These are phyloP conservation scores for Candida ponderosae DNA, from an alignment of 805 yeast genomes.

Conservation along the genomic window DNA sequence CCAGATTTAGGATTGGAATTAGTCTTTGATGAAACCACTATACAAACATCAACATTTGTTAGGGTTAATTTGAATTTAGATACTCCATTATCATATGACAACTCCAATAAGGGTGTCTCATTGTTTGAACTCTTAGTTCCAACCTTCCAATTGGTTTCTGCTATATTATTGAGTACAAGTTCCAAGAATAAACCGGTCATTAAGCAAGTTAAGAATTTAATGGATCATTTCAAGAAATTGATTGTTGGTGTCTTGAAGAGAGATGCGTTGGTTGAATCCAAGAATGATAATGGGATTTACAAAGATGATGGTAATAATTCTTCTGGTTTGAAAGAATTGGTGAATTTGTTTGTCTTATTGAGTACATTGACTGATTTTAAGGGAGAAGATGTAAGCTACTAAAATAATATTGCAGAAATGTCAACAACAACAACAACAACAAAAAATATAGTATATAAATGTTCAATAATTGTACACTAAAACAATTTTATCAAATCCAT, in stretches of 20 bases:
- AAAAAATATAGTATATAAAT: too few relatives aligned
- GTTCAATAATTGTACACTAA: background rate
- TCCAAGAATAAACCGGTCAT: conserved; percentile 60
- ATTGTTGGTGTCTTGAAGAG: conserved; percentile 57
- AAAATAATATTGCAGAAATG: too few relatives aligned
- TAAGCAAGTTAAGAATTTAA: conserved; percentile 40
- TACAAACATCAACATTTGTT: conserved; percentile 24
- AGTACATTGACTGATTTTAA: conserved; percentile 40
- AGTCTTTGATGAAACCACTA: conserved; percentile 29
- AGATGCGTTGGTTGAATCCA: conserved; percentile 32
- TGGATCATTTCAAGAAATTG: conserved; percentile 45
- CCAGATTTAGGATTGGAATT: conserved; percentile 71
- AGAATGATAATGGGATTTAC: conserved; percentile 18
- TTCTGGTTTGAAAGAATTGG: conserved; percentile 41
- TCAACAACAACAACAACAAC: too few relatives aligned
- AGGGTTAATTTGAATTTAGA: conserved; percentile 44
- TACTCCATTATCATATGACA: conserved; percentile 35
- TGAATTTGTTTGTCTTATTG: conserved; percentile 45
- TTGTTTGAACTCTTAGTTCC: conserved; percentile 66
- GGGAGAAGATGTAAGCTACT: conserved; percentile 21
- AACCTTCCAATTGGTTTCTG: conserved; percentile 60
- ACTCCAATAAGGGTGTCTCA: conserved; percentile 32
- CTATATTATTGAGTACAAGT: conserved; percentile 69
- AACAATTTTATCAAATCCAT: background rate
- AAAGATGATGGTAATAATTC: conserved; percentile 22